Base-by-base conservation (phyloP, 768 basidiomycete species). In the Leccinum variicolor region DNA sequence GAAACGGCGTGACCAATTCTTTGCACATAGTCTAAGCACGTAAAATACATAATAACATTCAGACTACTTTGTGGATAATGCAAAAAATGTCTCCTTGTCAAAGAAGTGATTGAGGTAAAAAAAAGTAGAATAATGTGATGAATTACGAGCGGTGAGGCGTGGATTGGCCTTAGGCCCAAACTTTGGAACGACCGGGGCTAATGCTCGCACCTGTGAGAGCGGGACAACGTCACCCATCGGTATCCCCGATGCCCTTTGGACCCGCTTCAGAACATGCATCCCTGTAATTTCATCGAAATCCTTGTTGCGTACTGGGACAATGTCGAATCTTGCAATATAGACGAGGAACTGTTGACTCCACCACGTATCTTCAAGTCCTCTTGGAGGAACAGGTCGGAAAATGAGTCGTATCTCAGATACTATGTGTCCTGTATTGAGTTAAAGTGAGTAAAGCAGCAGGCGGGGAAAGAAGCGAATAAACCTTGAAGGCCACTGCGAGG, bases 31-130 rank as follows among this genome's bases (percentile, higher is more conserved):
- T 28, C 26, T 28, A 28, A 28, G 26, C 26, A 28, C 26, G 7
- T 28, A 28, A 28, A 28, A 28, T 28, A 28, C 26, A 28, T 8
- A 28, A 8, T 8, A 8, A 28, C 7, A 8, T 28, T 28, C 26
- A 7, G 7, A 28, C 26, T 28, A 28, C 26, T 28, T 28, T 28
- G 26, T 28, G 26, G 1, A 28, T 31, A 52, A 19, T 3, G 49
- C 41, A 19, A 53, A 60, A 25, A 45, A 65, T 14, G 61, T 23
- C 3, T 75, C 71, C 52, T 75, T 75, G 39, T 66, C 34, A 36
- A 68, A 70, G 52, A 72, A 75, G 39, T 66, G 69, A 50, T 75
- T 72, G 52, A 75, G 50, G 14, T 59, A 68, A 47, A 68, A 71
- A 29, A 70, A 59, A 0, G 56, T 25, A 39, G 61, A 52, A 36